A percentile compares a stretch with the other conserved stretches of the same genome.
These are phyloP conservation scores for Botrytis aclada DNA, from an alignment of 2,329 filamentous ascomycete species.

Conservation along the genomic window DNA sequence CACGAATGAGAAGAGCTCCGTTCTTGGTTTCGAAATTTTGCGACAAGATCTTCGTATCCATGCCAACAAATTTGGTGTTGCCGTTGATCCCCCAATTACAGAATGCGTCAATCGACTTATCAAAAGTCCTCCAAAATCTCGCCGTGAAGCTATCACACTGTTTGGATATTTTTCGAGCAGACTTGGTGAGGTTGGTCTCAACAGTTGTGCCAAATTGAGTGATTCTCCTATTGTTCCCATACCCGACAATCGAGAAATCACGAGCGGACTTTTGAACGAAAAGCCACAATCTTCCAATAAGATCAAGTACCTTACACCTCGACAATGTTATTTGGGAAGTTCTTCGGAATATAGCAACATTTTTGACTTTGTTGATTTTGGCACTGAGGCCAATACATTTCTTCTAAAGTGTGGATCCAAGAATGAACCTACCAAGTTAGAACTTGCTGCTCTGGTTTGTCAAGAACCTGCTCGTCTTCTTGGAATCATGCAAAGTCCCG, in stretches of 20 bases:
- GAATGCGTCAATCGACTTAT: slow-evolving; percentile 74
- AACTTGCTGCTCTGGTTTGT: slow-evolving; percentile 81
- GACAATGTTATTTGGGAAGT: slow-evolving; percentile 75
- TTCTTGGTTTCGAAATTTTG: slow-evolving; percentile 80
- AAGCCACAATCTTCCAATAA: slow-evolving; percentile 40
- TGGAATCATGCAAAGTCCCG: slow-evolving; percentile 71
- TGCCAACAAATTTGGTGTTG: slow-evolving; percentile 81
- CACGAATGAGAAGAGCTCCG: slow-evolving; percentile 70
- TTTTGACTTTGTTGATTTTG: slow-evolving; percentile 97
- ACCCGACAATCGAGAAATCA: slow-evolving; percentile 35
- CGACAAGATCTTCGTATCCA: slow-evolving; percentile 73
- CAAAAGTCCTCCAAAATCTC: slow-evolving; percentile 65
- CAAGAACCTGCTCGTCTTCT: slow-evolving; percentile 79
- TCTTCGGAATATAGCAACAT: slow-evolving; percentile 75
- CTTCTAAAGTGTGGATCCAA: slow-evolving; percentile 86
- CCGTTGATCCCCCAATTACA: slow-evolving; percentile 72
- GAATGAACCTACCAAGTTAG: slow-evolving; percentile 80
- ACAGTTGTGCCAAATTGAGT: slow-evolving; percentile 57
- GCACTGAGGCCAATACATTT: slow-evolving; percentile 81
- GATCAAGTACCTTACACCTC: slow-evolving; percentile 62
- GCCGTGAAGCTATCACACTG: slow-evolving; percentile 62
- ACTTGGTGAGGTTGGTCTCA: slow-evolving; percentile 66
- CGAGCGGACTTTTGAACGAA: slow-evolving; percentile 38
- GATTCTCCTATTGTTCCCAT: slow-evolving; percentile 72
- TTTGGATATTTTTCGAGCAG: slow-evolving; percentile 84